A percentile compares a stretch with the other conserved stretches of the same genome.
Conservation (phyloP, 1,284 basidiomycete species). For the Puccinia novopanici region DNA sequence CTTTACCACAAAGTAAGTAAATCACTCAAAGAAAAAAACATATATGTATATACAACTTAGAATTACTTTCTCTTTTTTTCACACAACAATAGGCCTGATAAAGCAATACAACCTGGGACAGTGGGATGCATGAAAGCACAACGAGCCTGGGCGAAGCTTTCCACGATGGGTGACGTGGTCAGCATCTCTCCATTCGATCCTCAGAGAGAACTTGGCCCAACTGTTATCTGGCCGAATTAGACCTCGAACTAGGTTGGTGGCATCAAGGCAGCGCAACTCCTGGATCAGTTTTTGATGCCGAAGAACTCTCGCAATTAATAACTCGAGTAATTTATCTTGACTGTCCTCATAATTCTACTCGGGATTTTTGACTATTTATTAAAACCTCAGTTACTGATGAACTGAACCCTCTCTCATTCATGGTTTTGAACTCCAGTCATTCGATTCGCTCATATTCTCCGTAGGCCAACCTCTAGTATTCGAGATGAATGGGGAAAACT, state of each 20-base stretch:
- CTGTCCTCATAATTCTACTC: neutral
- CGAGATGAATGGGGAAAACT: conserved; percentile 89
- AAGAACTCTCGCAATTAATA: conserved; percentile 27
- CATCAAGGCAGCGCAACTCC: conserved; percentile 3
- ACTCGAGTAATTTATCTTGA: conserved; percentile 9
- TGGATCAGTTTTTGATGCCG: conserved; percentile 38
- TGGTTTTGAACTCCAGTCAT: conserved; percentile 62
- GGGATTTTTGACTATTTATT: neutral
- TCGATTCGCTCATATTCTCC: conserved; percentile 66
- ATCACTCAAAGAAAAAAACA: neutral
- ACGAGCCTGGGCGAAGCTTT: conserved; percentile 75
- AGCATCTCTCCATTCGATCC: conserved; percentile 69
- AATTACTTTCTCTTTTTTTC: neutral
- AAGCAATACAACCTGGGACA: conserved; percentile 55
- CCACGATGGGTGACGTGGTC: conserved; percentile 73
- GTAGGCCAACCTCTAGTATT: conserved; percentile 76
- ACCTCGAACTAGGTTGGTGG: conserved; percentile 66
- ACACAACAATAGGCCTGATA: conserved; percentile 52
- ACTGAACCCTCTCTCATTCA: neutral
- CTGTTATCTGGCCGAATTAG: conserved; percentile 73
- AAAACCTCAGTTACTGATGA: neutral
- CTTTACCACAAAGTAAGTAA: conserved; percentile 70
- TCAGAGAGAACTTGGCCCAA: conserved; percentile 67
- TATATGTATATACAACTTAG: neutral
- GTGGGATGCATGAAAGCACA: conserved; percentile 67